Conservation (phyloP, 192 early-diverging fungal species). For the Coemansia sp. region DNA sequence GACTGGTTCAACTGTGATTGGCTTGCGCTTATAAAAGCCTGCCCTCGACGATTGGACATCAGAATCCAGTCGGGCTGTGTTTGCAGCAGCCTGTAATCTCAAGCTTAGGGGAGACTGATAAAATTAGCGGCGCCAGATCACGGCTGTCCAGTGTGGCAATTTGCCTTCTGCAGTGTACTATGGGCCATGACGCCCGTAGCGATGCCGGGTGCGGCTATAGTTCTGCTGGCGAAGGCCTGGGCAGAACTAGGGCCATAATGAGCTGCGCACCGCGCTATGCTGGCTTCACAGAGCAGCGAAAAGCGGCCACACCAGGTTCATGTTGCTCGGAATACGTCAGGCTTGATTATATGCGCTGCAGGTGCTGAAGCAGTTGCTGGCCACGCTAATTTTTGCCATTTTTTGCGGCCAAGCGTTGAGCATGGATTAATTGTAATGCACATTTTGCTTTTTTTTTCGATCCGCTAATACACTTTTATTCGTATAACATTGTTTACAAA, state of each 20-base stretch:
- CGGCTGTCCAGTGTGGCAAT: not conserved
- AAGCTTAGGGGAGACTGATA: not conserved
- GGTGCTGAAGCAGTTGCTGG: too few relatives aligned
- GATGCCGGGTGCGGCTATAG: slow-evolving; percentile 22
- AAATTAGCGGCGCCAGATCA: not conserved
- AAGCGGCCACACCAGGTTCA: slow-evolving; percentile 10
- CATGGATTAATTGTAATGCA: too few relatives aligned
- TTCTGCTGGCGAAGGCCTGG: slow-evolving; percentile 37
- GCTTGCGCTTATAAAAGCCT: not conserved
- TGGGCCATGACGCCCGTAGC: slow-evolving; percentile 17
- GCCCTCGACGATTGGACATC: not conserved
- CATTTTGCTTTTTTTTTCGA: too few relatives aligned
- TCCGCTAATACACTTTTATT: too few relatives aligned
- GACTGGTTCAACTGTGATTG: not conserved
- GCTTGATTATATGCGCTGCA: not conserved
- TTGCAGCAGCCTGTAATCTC: not conserved
- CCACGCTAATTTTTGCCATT: too few relatives aligned
- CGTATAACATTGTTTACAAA: too few relatives aligned
- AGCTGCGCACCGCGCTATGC: slow-evolving; percentile 38
- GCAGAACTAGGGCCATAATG: slow-evolving; percentile 32
- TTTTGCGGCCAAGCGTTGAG: too few relatives aligned
- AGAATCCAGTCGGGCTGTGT: not conserved
- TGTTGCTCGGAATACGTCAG: not conserved
- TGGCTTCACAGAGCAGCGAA: slow-evolving; percentile 49
- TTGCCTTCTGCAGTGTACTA: slow-evolving; percentile 9